Evolutionary conservation across 306 rosid species (phyloP).

Genomic region (Rosa persica): DNA sequence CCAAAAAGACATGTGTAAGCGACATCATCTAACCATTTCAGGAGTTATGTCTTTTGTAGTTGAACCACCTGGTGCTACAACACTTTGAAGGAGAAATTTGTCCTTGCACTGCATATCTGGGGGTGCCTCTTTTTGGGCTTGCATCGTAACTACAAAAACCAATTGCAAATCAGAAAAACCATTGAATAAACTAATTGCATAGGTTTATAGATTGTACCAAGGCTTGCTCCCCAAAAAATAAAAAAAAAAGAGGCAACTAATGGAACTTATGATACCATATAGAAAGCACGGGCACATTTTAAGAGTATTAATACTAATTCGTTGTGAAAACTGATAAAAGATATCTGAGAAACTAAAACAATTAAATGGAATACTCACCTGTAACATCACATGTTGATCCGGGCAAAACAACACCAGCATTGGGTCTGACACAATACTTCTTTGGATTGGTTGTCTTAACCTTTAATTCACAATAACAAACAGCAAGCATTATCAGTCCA

Average conservation of each 20-base stretch:
- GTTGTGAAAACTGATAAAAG: too few species aligned
- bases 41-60: slow-evolving; percentile 36
- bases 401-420: slow-evolving; percentile 46
- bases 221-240: not conserved
- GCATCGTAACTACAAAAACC: slow-evolving; percentile 45
- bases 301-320: not conserved
- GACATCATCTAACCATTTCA: slow-evolving; percentile 41
- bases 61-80: slow-evolving; percentile 34
- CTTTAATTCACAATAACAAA: slow-evolving; percentile 24
- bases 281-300: not conserved
- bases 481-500: slow-evolving; percentile 3
- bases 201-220: not conserved
- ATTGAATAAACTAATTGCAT: not conserved
- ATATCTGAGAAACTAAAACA: not conserved
- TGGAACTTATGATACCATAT: not conserved
- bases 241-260: too few species aligned
- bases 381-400: slow-evolving; percentile 39
- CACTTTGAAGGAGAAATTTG: slow-evolving; percentile 56
- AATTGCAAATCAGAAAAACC: slow-evolving; percentile 12
- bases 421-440: slow-evolving; percentile 51
- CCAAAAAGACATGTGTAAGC: not conserved
- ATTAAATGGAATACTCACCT: slow-evolving; percentile 26
- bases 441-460: slow-evolving; percentile 52
- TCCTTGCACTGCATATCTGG: slow-evolving; percentile 55
- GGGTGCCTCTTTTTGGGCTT: slow-evolving; percentile 42